Percentiles rank a stretch among this genome's conserved stretches.
These are phyloP conservation scores for Penicillium olsonii DNA, from an alignment of 2,329 filamentous ascomycete genomes.

Conservation along the genomic window DNA sequence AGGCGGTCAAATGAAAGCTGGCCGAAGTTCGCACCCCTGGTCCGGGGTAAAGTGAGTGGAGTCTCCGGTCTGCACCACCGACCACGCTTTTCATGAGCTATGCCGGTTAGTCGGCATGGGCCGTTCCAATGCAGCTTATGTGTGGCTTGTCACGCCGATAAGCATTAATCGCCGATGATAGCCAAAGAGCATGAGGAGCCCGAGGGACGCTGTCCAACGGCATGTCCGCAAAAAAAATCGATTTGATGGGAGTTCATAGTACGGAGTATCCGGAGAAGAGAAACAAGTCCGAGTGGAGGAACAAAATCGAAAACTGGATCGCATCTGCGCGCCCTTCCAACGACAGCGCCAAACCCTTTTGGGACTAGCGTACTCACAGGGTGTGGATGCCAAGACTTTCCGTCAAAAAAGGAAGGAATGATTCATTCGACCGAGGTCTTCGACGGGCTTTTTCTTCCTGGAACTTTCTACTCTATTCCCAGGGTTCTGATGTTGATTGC, in stretches of 20 bases:
- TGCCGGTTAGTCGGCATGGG: slow-evolving; percentile 9
- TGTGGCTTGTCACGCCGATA: neutral
- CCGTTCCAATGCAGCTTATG: slow-evolving; percentile 1
- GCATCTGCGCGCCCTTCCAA: slow-evolving; percentile 30
- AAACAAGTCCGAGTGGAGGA: slow-evolving; percentile 11
- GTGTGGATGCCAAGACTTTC: slow-evolving; percentile 1
- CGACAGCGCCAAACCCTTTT: slow-evolving; percentile 31
- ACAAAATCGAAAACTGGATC: slow-evolving; percentile 5
- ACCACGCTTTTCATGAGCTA: slow-evolving; percentile 8
- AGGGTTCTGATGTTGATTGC: too few relatives aligned
- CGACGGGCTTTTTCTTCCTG: neutral
- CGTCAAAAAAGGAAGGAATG: neutral
- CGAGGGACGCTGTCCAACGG: neutral
- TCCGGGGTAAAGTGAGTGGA: slow-evolving; percentile 30
- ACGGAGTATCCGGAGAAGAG: slow-evolving; percentile 10
- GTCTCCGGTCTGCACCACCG: slow-evolving; percentile 12
- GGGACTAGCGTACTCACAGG: slow-evolving; percentile 7
- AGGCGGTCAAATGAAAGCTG: slow-evolving; percentile 19
- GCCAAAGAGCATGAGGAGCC: neutral
- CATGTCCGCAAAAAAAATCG: neutral
- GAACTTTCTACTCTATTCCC: too few relatives aligned
- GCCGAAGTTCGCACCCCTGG: slow-evolving; percentile 20
- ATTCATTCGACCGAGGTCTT: too few relatives aligned
- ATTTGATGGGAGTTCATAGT: neutral
- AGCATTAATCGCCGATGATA: neutral